These are phyloP conservation scores for Linum trigynum DNA, from an alignment of 345 rosid species.

Conservation along the genomic window DNA sequence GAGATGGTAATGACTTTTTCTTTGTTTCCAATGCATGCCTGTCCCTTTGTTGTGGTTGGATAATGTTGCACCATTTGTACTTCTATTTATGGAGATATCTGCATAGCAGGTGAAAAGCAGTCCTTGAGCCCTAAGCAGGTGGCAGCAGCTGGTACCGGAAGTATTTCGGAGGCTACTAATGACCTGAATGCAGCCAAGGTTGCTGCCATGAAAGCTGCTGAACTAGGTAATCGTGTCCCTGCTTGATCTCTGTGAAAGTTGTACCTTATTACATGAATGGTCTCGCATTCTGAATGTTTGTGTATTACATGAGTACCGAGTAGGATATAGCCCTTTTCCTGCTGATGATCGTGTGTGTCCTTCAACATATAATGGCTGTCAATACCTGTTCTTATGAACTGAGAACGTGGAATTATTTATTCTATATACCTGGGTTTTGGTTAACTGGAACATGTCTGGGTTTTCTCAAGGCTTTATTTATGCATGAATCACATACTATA, in stretches of 20 bases:
- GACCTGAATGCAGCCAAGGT: slow-evolving; percentile 78
- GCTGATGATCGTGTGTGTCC: no score
- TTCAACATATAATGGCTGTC: no score
- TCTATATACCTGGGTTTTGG: no score
- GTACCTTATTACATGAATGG: background rate
- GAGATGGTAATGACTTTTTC: slow-evolving; percentile 33
- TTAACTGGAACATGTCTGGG: no score
- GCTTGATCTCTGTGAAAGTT: background rate
- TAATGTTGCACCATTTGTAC: slow-evolving; percentile 3
- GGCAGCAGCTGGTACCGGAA: slow-evolving; percentile 25
- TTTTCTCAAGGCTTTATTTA: no score
- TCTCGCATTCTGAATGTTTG: background rate
- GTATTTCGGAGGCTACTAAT: slow-evolving; percentile 29
- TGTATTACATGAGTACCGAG: no score
- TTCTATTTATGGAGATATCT: slow-evolving; percentile 10
- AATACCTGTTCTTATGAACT: no score
- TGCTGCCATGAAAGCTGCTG: slow-evolving; percentile 97
- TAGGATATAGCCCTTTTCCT: no score
- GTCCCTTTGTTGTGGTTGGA: slow-evolving; percentile 8
- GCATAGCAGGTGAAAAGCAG: slow-evolving; percentile 34
- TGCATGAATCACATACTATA: no score
- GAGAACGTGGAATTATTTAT: no score
- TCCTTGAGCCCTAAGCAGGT: slow-evolving; percentile 31
- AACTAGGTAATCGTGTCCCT: slow-evolving; percentile 45
- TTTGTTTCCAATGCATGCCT: background rate